A percentile compares a stretch with the other conserved stretches of the same genome.
These are phyloP conservation scores for Pyrus betulifolia DNA, from an alignment of 306 rosid genomes.

Conservation along the genomic window DNA sequence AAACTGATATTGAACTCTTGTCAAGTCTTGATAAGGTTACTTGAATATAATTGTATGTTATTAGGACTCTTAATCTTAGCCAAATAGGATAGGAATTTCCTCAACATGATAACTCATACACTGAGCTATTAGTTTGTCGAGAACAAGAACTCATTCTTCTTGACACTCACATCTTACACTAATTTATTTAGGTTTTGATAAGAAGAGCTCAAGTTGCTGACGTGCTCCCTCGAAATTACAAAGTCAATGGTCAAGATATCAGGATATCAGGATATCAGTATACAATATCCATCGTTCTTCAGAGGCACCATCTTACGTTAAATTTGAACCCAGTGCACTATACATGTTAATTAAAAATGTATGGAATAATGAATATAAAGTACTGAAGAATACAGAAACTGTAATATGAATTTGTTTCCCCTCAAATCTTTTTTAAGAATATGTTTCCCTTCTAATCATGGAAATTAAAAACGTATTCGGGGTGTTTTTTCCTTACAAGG, in stretches of 20 bases:
- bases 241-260: constrained; percentile 87
- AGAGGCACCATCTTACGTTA: constrained; percentile 38
- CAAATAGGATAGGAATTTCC: no score
- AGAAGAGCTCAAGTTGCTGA: constrained; percentile 92
- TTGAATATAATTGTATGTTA: no score
- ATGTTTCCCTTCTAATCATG: background rate
- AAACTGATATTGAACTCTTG: no score
- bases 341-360: background rate
- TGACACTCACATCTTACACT: no score
- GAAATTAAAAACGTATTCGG: background rate
- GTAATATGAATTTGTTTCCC: background rate
- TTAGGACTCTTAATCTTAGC: no score
- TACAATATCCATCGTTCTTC: constrained; percentile 88
- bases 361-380: background rate
- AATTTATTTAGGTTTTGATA: constrained; percentile 52
- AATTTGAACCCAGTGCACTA: background rate
- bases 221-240: constrained; percentile 77
- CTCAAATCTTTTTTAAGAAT: background rate
- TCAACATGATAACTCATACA: no score
- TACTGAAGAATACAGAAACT: background rate
- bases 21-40: no score
- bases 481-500: constrained; percentile 36
- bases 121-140: no score
- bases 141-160: no score
- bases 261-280: constrained; percentile 96